Percentiles rank a stretch among this genome's conserved stretches.
Conservation (phyloP, 73 alveolate species). For the Breviolum minutum region DNA sequence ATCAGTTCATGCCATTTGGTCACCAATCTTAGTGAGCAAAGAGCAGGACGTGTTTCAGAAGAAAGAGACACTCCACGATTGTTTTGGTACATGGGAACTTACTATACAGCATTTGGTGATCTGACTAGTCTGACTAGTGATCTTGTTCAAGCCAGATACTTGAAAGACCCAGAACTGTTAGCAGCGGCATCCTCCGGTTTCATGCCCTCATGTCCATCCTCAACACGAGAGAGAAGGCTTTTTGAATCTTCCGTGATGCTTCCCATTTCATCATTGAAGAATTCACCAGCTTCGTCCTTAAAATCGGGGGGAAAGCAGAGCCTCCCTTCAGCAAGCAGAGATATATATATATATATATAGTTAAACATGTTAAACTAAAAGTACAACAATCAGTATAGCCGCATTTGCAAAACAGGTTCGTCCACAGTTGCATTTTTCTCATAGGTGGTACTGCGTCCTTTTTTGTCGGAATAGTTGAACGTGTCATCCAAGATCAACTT, state of each 20-base stretch:
- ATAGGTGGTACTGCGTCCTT: background rate
- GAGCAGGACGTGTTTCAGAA: background rate
- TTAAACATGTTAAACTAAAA: too few relatives aligned
- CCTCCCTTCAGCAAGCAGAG: background rate
- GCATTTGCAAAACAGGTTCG: background rate
- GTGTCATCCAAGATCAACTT: background rate
- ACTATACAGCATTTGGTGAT: background rate
- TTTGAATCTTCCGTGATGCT: background rate
- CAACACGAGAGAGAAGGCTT: background rate
- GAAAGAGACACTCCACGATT: background rate
- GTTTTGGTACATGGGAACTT: background rate
- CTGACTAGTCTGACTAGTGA: too few relatives aligned
- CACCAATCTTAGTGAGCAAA: background rate
- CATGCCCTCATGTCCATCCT: background rate
- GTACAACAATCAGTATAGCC: background rate
- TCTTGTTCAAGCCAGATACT: background rate
- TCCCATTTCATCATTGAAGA: background rate
- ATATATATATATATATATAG: too few relatives aligned
- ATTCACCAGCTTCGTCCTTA: background rate
- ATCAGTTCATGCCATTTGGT: background rate
- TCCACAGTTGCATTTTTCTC: background rate
- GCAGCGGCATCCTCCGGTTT: background rate
- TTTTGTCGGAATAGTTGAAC: background rate
- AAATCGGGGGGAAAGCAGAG: background rate
- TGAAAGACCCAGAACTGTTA: constrained; percentile 1